A percentile compares a stretch with the other conserved stretches of the same genome.
Conservation (phyloP, 805 yeast genomes). For the Saccharomycopsis fermentans region DNA sequence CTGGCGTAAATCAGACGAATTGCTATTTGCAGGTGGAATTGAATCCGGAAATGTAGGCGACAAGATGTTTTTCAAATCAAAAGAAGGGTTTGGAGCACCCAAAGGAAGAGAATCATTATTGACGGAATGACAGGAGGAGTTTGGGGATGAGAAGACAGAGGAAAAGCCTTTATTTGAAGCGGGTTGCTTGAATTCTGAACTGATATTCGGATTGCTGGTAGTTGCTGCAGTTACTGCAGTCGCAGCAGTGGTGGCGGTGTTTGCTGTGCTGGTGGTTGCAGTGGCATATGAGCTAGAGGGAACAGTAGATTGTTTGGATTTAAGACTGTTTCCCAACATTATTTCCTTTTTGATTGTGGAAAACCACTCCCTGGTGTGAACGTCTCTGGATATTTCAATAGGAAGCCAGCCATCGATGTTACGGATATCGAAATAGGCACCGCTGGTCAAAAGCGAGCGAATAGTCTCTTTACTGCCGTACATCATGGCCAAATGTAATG, state of each 20-base stretch:
- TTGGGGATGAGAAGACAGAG: background rate
- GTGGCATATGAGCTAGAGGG: background rate
- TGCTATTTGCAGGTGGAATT: constrained; percentile 16
- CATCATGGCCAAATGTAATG: constrained; percentile 74
- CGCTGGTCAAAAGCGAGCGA: constrained; percentile 39
- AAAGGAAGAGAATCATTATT: constrained; percentile 12
- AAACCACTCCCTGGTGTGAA: constrained; percentile 38
- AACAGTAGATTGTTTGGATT: constrained; percentile 2
- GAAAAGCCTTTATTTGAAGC: background rate
- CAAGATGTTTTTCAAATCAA: constrained; percentile 8
- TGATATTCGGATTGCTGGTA: background rate
- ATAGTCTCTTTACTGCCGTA: constrained; percentile 52
- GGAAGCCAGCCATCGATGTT: constrained; percentile 62
- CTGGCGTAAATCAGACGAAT: constrained; percentile 9
- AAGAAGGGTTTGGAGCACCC: background rate
- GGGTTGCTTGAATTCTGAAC: background rate
- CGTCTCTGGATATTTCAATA: constrained; percentile 46
- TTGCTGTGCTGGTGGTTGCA: no score
- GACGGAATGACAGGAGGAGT: background rate
- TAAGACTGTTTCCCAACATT: constrained; percentile 13
- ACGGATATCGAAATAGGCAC: constrained; percentile 36
- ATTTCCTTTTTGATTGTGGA: constrained; percentile 22
- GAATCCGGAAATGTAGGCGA: constrained; percentile 17
- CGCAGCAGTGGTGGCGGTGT: no score
- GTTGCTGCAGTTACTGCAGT: background rate